These are phyloP conservation scores for Gymnopus androsaceus DNA, from an alignment of 1,284 basidiomycete species.

Conservation along the genomic window DNA sequence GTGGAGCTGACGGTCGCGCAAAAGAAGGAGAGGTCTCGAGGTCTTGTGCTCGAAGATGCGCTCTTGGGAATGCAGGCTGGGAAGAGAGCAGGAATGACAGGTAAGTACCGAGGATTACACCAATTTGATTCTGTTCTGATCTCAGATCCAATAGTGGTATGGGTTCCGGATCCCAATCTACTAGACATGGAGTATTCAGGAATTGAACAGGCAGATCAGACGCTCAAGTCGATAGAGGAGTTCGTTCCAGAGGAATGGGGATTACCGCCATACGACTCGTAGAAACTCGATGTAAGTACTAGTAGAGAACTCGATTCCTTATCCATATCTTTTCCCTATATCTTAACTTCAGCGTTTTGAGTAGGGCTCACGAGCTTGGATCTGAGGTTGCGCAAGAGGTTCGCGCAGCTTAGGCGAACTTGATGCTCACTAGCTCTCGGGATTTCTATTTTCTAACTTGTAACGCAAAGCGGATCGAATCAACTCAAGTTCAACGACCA, in stretches of 20 bases:
- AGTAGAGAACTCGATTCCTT: no score
- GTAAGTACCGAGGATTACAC: conserved; percentile 35
- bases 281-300: no score
- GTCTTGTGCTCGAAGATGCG: conserved; percentile 78
- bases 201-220: conserved; percentile 53
- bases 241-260: conserved; percentile 78
- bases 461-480: no score
- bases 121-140: neutral
- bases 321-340: no score
- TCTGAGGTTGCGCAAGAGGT: no score
- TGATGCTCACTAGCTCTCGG: no score
- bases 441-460: no score
- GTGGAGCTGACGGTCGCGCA: conserved; percentile 12
- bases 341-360: no score
- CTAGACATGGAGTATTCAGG: conserved; percentile 49
- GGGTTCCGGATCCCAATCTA: conserved; percentile 75
- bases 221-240: conserved; percentile 59
- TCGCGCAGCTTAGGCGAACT: no score
- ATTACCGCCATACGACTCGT: conserved; percentile 57
- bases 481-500: no score
- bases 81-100: conserved; percentile 78
- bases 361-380: no score
- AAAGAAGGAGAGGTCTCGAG: conserved; percentile 43
- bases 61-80: conserved; percentile 73
- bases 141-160: conserved; percentile 55